A percentile compares a stretch with the other conserved stretches of the same genome.
Evolutionary conservation across 345 rosid species (phyloP).

Genomic region (Pelargonium nanum): DNA sequence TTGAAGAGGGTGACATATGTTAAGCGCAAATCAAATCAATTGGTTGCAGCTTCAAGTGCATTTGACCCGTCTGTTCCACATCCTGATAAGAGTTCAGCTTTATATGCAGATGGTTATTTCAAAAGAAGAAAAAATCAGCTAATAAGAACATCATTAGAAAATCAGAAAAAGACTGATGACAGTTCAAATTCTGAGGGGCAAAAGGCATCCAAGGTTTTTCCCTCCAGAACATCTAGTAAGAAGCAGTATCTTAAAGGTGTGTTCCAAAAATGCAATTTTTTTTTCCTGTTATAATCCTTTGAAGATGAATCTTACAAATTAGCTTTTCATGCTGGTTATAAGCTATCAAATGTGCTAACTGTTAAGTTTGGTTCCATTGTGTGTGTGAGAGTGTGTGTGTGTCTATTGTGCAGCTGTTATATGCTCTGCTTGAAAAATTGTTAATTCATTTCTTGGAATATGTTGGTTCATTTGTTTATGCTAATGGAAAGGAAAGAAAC

Average conservation of each 20-base stretch:
- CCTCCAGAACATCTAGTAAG: slow-evolving; percentile 31
- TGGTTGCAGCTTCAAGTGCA: slow-evolving; percentile 62
- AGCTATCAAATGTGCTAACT: not conserved
- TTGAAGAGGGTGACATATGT: slow-evolving; percentile 46
- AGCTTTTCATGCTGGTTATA: not conserved
- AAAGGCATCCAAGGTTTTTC: slow-evolving; percentile 24
- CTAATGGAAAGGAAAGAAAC: too few species aligned
- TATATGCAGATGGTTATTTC: slow-evolving; percentile 54
- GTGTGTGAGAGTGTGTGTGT: too few species aligned
- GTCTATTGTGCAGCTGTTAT: too few species aligned
- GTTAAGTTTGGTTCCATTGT: not conserved
- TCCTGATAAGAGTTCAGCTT: slow-evolving; percentile 26
- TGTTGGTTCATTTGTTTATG: not conserved
- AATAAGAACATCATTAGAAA: slow-evolving; percentile 51
- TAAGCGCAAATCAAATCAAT: slow-evolving; percentile 72
- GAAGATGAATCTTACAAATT: not conserved
- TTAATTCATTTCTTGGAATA: not conserved
- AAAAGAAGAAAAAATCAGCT: slow-evolving; percentile 82
- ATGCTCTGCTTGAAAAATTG: not conserved
- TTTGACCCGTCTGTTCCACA: slow-evolving; percentile 15
- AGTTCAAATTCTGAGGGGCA: slow-evolving; percentile 25
- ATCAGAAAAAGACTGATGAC: slow-evolving; percentile 27
- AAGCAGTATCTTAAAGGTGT: slow-evolving; percentile 40
- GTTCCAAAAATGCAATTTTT: slow-evolving; percentile 4
- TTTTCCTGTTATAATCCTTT: not conserved